phyloP scores from a whole-genome alignment of 1,139 yeast genomes.

The Wickerhamiella pararugosa region DNA sequence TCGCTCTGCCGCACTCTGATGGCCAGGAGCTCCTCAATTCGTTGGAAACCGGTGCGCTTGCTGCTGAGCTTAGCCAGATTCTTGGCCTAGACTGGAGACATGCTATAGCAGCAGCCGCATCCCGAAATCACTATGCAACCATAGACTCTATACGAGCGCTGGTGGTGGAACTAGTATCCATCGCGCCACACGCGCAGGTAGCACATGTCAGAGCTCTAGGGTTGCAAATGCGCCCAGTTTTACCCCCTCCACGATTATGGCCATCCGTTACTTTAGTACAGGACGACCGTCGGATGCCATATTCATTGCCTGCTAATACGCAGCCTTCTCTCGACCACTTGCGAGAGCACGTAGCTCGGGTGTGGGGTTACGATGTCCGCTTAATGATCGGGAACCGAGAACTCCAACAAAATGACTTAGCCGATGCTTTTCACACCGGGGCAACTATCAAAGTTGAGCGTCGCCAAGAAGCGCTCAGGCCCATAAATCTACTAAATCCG shows the following conservation, averaged over 20 bases:
- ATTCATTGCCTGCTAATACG: constrained; percentile 25
- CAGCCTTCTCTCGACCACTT: constrained; percentile 13
- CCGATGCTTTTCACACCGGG: constrained; percentile 19
- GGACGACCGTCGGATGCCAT: constrained; percentile 28
- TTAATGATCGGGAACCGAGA: constrained; percentile 10
- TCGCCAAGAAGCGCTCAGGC: no score
- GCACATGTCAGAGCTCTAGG: background rate
- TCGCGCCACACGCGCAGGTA: background rate
- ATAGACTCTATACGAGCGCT: background rate
- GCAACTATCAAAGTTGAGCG: no score
- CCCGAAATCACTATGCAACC: background rate
- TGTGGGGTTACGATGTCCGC: no score
- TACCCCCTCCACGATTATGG: background rate
- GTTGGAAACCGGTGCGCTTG: constrained; percentile 5
- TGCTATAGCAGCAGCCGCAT: background rate
- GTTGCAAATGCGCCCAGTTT: background rate
- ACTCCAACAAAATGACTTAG: constrained; percentile 23
- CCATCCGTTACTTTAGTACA: constrained; percentile 1
- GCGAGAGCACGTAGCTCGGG: no score
- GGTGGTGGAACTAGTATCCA: background rate
- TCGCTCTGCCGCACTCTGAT: background rate
- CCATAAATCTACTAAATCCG: no score
- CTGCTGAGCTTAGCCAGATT: constrained; percentile 5
- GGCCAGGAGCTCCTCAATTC: background rate
- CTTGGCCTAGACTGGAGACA: constrained; percentile 1